These are phyloP conservation scores for Raphanus sativus DNA, from an alignment of 345 rosid species.

Conservation along the genomic window DNA sequence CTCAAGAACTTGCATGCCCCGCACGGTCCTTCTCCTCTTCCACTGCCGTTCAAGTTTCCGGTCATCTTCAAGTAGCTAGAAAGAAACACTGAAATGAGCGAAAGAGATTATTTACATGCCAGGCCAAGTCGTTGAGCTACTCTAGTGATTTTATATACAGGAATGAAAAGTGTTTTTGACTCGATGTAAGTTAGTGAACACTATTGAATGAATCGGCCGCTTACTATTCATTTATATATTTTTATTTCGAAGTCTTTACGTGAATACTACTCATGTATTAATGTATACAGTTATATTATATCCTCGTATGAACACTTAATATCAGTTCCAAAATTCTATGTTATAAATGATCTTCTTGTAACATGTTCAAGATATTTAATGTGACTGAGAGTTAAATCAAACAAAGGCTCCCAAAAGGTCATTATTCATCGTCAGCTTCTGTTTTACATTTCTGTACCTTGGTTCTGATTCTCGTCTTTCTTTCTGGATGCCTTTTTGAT, in stretches of 20 bases:
- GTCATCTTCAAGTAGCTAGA: conserved; percentile 27
- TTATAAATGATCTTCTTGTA: conserved; percentile 33
- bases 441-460: neutral
- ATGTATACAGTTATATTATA: conserved; percentile 20
- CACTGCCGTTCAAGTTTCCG: conserved; percentile 32
- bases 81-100: neutral
- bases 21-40: conserved; percentile 66
- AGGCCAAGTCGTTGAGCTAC: conserved; percentile 13
- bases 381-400: conserved; percentile 5
- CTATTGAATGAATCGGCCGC: conserved; percentile 30
- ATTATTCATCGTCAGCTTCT: neutral
- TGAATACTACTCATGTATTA: conserved; percentile 29
- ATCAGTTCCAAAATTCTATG: conserved; percentile 38
- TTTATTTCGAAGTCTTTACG: conserved; percentile 27
- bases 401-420: conserved; percentile 8
- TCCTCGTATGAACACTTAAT: conserved; percentile 34
- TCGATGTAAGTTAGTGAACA: conserved; percentile 22
- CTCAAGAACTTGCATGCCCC: conserved; percentile 92
- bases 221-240: conserved; percentile 5
- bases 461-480: neutral
- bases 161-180: conserved; percentile 37
- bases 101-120: neutral
- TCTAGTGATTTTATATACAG: conserved; percentile 12
- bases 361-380: conserved; percentile 26
- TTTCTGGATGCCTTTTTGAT: neutral